Percentiles rank a stretch among this genome's conserved stretches.
phyloP scores from a whole-genome alignment of 352 stramenopile genomes.

The Pythium periplocum region DNA sequence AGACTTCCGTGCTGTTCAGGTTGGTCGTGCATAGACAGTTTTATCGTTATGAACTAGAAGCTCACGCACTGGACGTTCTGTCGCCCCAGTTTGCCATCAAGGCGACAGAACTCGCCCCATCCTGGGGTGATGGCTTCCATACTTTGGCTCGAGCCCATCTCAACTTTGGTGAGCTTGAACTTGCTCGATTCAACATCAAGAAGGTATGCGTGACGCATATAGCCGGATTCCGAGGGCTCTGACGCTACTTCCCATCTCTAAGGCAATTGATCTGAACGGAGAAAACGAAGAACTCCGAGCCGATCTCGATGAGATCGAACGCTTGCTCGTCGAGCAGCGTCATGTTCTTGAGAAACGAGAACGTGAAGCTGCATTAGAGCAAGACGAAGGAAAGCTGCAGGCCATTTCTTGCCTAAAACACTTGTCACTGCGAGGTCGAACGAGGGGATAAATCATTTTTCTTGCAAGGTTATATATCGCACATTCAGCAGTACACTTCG shows the following conservation, averaged over 20 bases:
- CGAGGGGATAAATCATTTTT: too few relatives aligned
- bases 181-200: slow-evolving; percentile 44
- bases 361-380: slow-evolving; percentile 26
- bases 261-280: slow-evolving; percentile 45
- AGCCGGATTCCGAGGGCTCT: neutral
- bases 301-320: slow-evolving; percentile 45
- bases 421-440: slow-evolving; percentile 43
- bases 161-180: slow-evolving; percentile 74
- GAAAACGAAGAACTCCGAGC: slow-evolving; percentile 36
- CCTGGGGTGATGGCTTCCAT: slow-evolving; percentile 64
- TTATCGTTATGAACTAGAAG: neutral
- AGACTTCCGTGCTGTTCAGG: slow-evolving; percentile 70
- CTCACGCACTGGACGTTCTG: neutral
- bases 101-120: slow-evolving; percentile 43
- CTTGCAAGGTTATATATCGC: too few relatives aligned
- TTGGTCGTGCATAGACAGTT: slow-evolving; percentile 1
- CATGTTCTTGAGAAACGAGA: slow-evolving; percentile 36
- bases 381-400: slow-evolving; percentile 44
- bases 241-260: too few relatives aligned
- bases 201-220: slow-evolving; percentile 24
- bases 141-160: slow-evolving; percentile 66
- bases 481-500: too few relatives aligned
- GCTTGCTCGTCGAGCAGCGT: slow-evolving; percentile 30
- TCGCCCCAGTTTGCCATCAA: slow-evolving; percentile 39
- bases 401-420: slow-evolving; percentile 72